Evolutionary conservation across 2,329 filamentous ascomycete genomes (phyloP).

Genomic region (Colletotrichum lentis): DNA sequence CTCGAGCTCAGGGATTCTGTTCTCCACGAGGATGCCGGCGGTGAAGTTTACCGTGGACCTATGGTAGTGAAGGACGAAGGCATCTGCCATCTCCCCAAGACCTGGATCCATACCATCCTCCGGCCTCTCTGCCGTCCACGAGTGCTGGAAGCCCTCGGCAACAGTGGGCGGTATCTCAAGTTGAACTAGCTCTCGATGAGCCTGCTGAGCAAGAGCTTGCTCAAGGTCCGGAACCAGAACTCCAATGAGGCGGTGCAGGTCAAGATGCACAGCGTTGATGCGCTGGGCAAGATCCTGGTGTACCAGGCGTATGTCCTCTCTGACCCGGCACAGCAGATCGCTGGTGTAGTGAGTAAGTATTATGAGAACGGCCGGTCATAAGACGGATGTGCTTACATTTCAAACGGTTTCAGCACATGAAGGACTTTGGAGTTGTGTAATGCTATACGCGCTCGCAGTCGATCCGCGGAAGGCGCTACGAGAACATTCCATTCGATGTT

Average conservation of each 20-base stretch:
- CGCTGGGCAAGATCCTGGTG: slow-evolving; percentile 37
- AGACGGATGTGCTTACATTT: slow-evolving; percentile 44
- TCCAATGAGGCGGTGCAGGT: slow-evolving; percentile 40
- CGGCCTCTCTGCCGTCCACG: slow-evolving; percentile 17
- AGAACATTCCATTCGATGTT: slow-evolving; percentile 50
- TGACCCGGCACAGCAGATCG: slow-evolving; percentile 46
- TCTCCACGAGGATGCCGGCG: slow-evolving; percentile 42
- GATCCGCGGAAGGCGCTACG: slow-evolving; percentile 46
- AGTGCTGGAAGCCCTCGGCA: slow-evolving; percentile 24
- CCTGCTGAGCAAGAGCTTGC: slow-evolving; percentile 35
- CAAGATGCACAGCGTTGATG: slow-evolving; percentile 32
- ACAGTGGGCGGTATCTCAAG: slow-evolving; percentile 41
- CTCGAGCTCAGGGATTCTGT: slow-evolving; percentile 39
- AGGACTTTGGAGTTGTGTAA: slow-evolving; percentile 48
- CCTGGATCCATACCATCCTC: slow-evolving; percentile 9
- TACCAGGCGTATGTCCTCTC: slow-evolving; percentile 39
- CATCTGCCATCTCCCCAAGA: slow-evolving; percentile 45
- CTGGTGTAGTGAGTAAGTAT: slow-evolving; percentile 37
- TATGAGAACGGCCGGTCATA: neutral
- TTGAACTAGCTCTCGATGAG: slow-evolving; percentile 17
- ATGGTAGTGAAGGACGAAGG: slow-evolving; percentile 46
- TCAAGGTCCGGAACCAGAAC: slow-evolving; percentile 40
- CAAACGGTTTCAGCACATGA: slow-evolving; percentile 48
- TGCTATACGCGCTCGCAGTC: slow-evolving; percentile 45
- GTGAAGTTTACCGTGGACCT: slow-evolving; percentile 41